Evolutionary conservation across 2,329 filamentous ascomycete species (phyloP).

Genomic region (Neonectria sp.): DNA sequence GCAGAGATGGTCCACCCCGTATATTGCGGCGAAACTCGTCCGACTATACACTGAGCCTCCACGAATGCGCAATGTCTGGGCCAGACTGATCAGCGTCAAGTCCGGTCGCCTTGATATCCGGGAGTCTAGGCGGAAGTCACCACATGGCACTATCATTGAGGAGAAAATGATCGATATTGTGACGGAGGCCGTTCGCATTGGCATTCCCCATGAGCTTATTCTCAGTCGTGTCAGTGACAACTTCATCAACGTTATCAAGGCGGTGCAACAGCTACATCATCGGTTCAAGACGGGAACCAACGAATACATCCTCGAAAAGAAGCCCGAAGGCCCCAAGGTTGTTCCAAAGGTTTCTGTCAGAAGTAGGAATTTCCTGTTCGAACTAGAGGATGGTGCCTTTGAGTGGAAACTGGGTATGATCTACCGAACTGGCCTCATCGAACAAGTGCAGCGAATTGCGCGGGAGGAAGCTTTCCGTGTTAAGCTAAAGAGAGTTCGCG

Average conservation of each 20-base stretch:
- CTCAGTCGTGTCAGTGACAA: slow-evolving; percentile 96
- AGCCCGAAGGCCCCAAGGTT: slow-evolving; percentile 86
- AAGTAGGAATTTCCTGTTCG: slow-evolving; percentile 86
- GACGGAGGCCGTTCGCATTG: slow-evolving; percentile 88
- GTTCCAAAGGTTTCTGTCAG: slow-evolving; percentile 90
- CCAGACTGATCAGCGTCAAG: slow-evolving; percentile 87
- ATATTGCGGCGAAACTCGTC: slow-evolving; percentile 81
- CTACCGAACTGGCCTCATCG: slow-evolving; percentile 88
- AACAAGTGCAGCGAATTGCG: slow-evolving; percentile 91
- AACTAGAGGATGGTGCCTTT: slow-evolving; percentile 95
- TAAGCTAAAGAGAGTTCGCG: slow-evolving; percentile 87
- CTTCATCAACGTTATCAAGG: slow-evolving; percentile 88
- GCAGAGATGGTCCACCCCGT: slow-evolving; percentile 90
- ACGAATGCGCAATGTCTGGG: slow-evolving; percentile 87
- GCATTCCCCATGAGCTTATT: slow-evolving; percentile 91
- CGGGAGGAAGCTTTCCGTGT: slow-evolving; percentile 91
- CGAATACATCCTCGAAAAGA: slow-evolving; percentile 89
- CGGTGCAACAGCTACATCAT: slow-evolving; percentile 91
- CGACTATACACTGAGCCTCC: slow-evolving; percentile 92
- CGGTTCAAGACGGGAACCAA: slow-evolving; percentile 90
- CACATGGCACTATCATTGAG: slow-evolving; percentile 71
- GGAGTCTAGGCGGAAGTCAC: slow-evolving; percentile 79
- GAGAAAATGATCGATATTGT: slow-evolving; percentile 89
- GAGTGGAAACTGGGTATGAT: slow-evolving; percentile 98
- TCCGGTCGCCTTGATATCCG: slow-evolving; percentile 85